Base-by-base conservation (phyloP, 2,329 filamentous ascomycete genomes). In the Plenodomus tracheiphilus region DNA sequence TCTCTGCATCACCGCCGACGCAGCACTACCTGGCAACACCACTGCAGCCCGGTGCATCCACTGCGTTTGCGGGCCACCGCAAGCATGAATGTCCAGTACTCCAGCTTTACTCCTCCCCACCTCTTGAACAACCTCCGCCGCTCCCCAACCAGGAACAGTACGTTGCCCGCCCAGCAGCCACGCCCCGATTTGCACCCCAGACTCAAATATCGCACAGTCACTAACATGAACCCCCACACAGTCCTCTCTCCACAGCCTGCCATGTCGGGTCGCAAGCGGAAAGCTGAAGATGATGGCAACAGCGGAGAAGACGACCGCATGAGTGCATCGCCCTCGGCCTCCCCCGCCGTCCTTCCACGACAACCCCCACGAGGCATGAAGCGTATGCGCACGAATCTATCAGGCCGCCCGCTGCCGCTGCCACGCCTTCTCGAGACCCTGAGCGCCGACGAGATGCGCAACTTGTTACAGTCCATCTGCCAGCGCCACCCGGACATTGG, bases 401-500 rank as follows among this genome's bases (percentile, higher is more conserved):
- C 80, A 18, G 86, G 86, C 35, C 79, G 85, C 51, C 84, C 86
- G 39, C 78, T 90, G 39, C 75, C 85, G 19, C 76, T 89, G 19
- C 80, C 85, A 48, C 87, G 94, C 65, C 83, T 99, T n/a, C 85
- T 99, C 54, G 93, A 99, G 75, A 97, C 94, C 0, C 84, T 99
- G 38, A 90, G 95, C 66, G 87, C 86, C 51, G 83, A 89, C 51
- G 89, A 95, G 59, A 82, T 99, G 65, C 86, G 93, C 60, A 85
- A 84, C 30, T 86, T 97, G 1, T 81, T 99, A n/a, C 89, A 92
- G 70, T 87, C 88, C 46, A 89, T 99, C 68, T 97, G 92, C 77
- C 89, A 96, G 66, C 85, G 88, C 60, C 91, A 96, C 68, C 91
- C 92, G 3, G 86, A 89, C 57, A 88, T 99, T 54, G 87, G 86